Percentiles rank a stretch among this genome's conserved stretches.
Conservation (phyloP, 2,329 filamentous ascomycete genomes). For the Xylaria sp. region DNA sequence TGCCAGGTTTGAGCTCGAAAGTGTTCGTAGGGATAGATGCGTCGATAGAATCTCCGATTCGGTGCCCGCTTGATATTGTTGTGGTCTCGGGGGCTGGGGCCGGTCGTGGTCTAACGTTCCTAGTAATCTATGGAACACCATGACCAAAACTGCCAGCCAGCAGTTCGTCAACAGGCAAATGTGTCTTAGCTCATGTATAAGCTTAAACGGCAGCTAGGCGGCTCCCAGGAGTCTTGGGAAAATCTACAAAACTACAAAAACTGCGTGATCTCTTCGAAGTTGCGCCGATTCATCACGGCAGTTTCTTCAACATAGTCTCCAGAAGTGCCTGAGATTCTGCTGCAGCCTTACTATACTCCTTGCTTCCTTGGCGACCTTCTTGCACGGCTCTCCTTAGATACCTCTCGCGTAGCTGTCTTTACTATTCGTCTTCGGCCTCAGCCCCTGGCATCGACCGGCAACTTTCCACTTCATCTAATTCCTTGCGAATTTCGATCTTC, state of each 20-base stretch:
- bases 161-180: conserved; percentile 35
- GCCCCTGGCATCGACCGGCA: conserved; percentile 16
- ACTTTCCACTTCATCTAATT: conserved; percentile 26
- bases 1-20: conserved; percentile 48
- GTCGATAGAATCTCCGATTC: conserved; percentile 48
- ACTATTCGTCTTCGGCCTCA: conserved; percentile 19
- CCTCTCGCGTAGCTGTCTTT: conserved; percentile 22
- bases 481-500: conserved; percentile 5
- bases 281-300: conserved; percentile 41
- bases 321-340: conserved; percentile 39
- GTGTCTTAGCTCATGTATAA: conserved; percentile 44
- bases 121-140: conserved; percentile 39
- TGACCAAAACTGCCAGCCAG: conserved; percentile 24
- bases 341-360: conserved; percentile 41
- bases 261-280: conserved; percentile 42
- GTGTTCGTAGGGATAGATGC: conserved; percentile 38
- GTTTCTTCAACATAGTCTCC: conserved; percentile 37
- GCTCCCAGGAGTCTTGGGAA: conserved; percentile 33
- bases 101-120: conserved; percentile 33
- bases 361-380: conserved; percentile 31
- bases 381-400: conserved; percentile 28
- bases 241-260: conserved; percentile 50
- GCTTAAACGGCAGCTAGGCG: conserved; percentile 34
- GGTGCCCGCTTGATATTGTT: conserved; percentile 36
- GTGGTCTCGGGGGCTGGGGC: conserved; percentile 35